These are phyloP conservation scores for Akanthomyces dipterigenus DNA, from an alignment of 2,329 filamentous ascomycete genomes.

Conservation along the genomic window DNA sequence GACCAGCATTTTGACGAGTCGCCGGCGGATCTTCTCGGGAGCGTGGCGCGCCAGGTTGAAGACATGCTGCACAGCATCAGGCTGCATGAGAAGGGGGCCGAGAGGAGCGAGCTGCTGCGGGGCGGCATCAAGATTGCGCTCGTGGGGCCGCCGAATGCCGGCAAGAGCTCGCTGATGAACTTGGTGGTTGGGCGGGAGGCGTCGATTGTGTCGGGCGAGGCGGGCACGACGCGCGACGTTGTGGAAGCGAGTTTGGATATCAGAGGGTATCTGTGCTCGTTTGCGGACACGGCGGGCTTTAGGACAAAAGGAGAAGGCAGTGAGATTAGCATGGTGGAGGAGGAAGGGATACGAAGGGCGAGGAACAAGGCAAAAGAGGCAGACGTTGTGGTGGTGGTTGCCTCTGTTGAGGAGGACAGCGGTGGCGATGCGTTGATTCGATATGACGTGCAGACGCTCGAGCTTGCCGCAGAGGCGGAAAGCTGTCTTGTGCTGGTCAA, in stretches of 20 bases:
- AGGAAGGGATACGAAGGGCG: constrained; percentile 85
- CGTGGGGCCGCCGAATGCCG: constrained; percentile 85
- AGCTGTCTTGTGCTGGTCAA: constrained; percentile 53
- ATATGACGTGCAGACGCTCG: constrained; percentile 50
- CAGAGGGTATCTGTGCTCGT: constrained; percentile 82
- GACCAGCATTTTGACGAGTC: constrained; percentile 96
- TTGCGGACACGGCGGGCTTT: constrained; percentile 92
- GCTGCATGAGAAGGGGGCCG: constrained; percentile 67
- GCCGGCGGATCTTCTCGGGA: constrained; percentile 61
- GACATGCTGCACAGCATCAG: constrained; percentile 56
- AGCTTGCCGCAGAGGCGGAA: constrained; percentile 42
- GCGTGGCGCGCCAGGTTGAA: constrained; percentile 59
- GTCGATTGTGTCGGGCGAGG: constrained; percentile 88
- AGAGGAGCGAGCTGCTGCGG: constrained; percentile 74
- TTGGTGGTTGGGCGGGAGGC: constrained; percentile 84
- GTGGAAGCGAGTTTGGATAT: constrained; percentile 89
- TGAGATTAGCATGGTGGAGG: constrained; percentile 66
- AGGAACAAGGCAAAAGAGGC: constrained; percentile 74
- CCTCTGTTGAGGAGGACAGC: constrained; percentile 57
- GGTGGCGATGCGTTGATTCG: constrained; percentile 34
- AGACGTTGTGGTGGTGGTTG: constrained; percentile 76
- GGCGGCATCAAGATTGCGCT: constrained; percentile 82
- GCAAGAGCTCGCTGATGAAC: constrained; percentile 93
- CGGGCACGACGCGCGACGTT: constrained; percentile 89
- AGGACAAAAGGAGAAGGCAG: constrained; percentile 36